Evolutionary conservation across 2,329 filamentous ascomycete genomes (phyloP).

Genomic region (Microsporum audouinii): DNA sequence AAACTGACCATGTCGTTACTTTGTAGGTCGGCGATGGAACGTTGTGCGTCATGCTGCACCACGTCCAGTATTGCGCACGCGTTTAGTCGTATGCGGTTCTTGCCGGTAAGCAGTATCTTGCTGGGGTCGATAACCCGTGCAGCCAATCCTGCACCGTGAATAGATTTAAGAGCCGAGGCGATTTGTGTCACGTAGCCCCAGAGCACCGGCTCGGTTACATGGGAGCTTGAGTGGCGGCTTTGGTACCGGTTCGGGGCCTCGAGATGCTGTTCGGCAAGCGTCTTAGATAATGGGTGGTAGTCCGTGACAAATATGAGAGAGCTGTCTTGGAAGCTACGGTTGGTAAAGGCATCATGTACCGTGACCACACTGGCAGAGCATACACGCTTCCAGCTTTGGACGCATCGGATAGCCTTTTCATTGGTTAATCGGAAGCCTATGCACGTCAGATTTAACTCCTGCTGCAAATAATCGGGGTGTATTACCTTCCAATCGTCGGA

Average conservation of each 20-base stretch:
- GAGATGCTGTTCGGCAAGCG: conserved; percentile 67
- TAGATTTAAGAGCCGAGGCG: conserved; percentile 72
- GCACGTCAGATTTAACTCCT: neutral
- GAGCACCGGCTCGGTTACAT: conserved; percentile 60
- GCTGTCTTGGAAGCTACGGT: conserved; percentile 82
- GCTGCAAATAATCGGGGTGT: neutral
- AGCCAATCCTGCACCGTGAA: conserved; percentile 70
- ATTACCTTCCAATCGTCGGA: conserved; percentile 70
- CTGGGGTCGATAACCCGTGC: conserved; percentile 75
- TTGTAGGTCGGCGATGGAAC: conserved; percentile 63
- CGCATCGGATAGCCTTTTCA: conserved; percentile 73
- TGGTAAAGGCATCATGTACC: conserved; percentile 86
- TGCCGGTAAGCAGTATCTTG: conserved; percentile 83
- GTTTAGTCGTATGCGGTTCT: conserved; percentile 77
- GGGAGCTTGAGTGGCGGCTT: conserved; percentile 34
- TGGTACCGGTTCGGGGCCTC: conserved; percentile 30
- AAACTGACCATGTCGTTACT: conserved; percentile 78
- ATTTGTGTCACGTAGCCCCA: conserved; percentile 94
- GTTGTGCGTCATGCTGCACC: conserved; percentile 63
- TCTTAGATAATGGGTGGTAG: conserved; percentile 85
- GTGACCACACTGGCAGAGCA: conserved; percentile 71
- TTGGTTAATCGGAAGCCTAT: conserved; percentile 74
- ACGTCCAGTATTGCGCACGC: conserved; percentile 86
- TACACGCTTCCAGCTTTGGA: conserved; percentile 82
- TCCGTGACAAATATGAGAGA: conserved; percentile 90